Percentiles rank a stretch among this genome's conserved stretches.
Evolutionary conservation across 768 basidiomycete genomes (phyloP).

Genomic region (Leccinellum rugosiceps): DNA sequence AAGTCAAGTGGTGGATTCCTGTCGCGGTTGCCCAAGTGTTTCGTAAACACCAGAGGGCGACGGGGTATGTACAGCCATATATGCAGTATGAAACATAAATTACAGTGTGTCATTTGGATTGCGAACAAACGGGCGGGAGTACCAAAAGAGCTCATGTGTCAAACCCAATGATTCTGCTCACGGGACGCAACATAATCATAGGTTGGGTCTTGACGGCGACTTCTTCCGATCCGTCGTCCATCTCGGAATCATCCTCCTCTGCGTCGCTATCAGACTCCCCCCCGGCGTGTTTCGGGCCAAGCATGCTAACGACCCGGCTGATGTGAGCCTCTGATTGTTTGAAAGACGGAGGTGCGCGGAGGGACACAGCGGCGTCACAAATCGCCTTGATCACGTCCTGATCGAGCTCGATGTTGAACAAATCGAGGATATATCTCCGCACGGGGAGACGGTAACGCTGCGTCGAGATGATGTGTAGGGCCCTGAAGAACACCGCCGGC

Average conservation of each 20-base stretch:
- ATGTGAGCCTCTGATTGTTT: constrained; percentile 43
- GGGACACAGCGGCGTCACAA: constrained; percentile 45
- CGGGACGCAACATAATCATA: constrained; percentile 54
- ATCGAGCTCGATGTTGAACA: constrained; percentile 84
- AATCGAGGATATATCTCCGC: constrained; percentile 86
- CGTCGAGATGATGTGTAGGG: constrained; percentile 81
- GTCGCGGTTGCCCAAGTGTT: too few species aligned
- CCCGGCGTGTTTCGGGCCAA: constrained; percentile 51
- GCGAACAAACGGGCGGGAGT: not conserved
- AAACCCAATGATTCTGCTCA: constrained; percentile 61
- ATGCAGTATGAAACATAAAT: constrained; percentile 21
- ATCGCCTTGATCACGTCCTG: constrained; percentile 55
- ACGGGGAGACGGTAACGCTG: constrained; percentile 91
- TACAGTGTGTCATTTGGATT: constrained; percentile 9
- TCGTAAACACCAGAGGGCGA: not conserved
- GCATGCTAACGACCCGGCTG: constrained; percentile 56
- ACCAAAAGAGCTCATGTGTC: constrained; percentile 17
- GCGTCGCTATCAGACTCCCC: constrained; percentile 60
- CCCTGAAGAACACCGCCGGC: constrained; percentile 76
- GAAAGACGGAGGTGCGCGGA: constrained; percentile 47
- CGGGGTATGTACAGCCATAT: constrained; percentile 1
- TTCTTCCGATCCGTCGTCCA: constrained; percentile 42
- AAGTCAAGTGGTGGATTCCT: too few species aligned
- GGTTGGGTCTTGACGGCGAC: constrained; percentile 45
- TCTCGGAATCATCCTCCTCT: constrained; percentile 47